Base-by-base conservation (phyloP, 1,139 yeast genomes). In the Debaryomycetaceae sp. region DNA sequence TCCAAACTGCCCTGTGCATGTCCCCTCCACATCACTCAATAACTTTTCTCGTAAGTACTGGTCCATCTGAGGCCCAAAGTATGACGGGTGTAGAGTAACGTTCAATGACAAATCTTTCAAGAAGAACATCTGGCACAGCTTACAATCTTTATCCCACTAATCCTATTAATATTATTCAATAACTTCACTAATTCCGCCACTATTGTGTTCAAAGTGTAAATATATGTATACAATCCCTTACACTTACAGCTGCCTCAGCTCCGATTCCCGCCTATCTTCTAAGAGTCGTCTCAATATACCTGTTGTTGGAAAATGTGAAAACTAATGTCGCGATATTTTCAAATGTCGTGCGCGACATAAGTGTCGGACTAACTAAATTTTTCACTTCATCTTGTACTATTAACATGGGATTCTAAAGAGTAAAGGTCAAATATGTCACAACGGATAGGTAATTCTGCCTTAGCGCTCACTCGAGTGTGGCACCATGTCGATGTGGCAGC, bases 1-100 rank as follows among this genome's bases (percentile, higher is more conserved):
- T 6, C 99, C 99, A 67, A 92, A 92, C 63, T 92, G 96, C 52
- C 99, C 99, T 1, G 98, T 89, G 67, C 98, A 94, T 1, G 98
- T 89, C 16, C 99, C 99, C 65, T 92, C 99, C 36, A 94, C 98
- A 57, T 92, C 98, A 51, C 88, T 89, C 45, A 94, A 75, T 49
- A 92, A 75, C 63, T 91, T 91, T 58, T 89, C 87, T 58, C 95
- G 81, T 51, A 92, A 74, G 59, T 83, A 91, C 57, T 88, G 95
- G 63, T 87, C 89, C 98, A 92, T 92, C 54, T 91, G 95, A 4
- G 98, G 97, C 1, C 98, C 98, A 58, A 91, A 92, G 63, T 83
- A 92, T 34, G 98, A 89, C 42, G 99, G 99, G 64, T 92, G 98
- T 43, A 92, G 81, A 36, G 97, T 89, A 53, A 92, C 75, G 61